Evolutionary conservation across 2,329 filamentous ascomycete genomes (phyloP).

Genomic region (Curvularia sp.): DNA sequence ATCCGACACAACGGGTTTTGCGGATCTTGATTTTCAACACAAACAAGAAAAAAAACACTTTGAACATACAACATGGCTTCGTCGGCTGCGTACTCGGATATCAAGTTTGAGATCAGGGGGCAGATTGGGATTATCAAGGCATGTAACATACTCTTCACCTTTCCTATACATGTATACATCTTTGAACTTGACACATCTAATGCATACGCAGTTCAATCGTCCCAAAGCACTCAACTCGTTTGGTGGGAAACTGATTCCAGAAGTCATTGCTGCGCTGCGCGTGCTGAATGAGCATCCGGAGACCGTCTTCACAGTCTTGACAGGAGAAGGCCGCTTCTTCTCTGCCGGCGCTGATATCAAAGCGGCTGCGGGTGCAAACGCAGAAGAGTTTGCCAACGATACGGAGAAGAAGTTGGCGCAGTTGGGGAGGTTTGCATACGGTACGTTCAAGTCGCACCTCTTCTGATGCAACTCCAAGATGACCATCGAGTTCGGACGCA

Average conservation of each 20-base stretch:
- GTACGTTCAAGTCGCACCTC: constrained; percentile 29
- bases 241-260: constrained; percentile 55
- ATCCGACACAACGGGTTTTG: neutral
- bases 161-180: neutral
- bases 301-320: constrained; percentile 60
- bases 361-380: constrained; percentile 29
- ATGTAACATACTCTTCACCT: constrained; percentile 8
- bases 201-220: constrained; percentile 53
- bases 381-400: constrained; percentile 27
- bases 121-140: constrained; percentile 58
- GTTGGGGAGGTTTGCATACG: constrained; percentile 38
- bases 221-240: constrained; percentile 59
- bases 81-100: constrained; percentile 48
- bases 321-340: constrained; percentile 61
- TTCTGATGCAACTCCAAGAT: neutral
- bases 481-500: too few species aligned
- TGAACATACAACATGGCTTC: constrained; percentile 32
- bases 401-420: constrained; percentile 47
- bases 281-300: constrained; percentile 57
- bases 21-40: neutral
- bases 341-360: constrained; percentile 59
- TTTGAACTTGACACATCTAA: neutral
- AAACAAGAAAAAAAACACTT: neutral
- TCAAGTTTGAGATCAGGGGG: constrained; percentile 54
- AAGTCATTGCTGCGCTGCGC: constrained; percentile 55